Evolutionary conservation across 306 rosid species (phyloP), one percentile per base, ranked within the genome.

Genomic region (Prunus padus): DNA sequence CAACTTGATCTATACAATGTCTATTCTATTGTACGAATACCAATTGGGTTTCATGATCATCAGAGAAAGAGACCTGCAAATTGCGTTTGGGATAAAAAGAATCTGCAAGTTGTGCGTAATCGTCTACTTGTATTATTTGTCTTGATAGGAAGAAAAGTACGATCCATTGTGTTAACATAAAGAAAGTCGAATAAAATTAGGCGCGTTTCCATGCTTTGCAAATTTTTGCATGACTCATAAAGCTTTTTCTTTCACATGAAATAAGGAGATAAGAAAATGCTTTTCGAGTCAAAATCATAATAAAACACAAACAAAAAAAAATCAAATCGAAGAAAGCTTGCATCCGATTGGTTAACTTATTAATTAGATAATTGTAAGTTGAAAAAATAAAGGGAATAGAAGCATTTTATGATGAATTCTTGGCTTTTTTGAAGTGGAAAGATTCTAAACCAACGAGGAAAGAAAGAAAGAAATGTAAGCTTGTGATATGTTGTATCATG

Each of bases 381-480:
- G 11, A 15, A n/a, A 42, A 33, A 50, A 64, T 18, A 11, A 23
- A 49, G 73, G 56, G 57, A 74, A n/a, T 59, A 26, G 33, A 73
- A 73, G 45, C 65, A 31, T 66, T 46, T 23, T 47, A 31, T 0
- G 57, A 72, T 47, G 19, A 15, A 19, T 65, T 67, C 11, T 77
- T 12, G 25, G 19, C 26, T 1, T 54, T 69, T 73, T 74, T 62
- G 46, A 65, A 50, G 60, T 56, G 31, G 65, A 42, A 66, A 55
- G 77, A 83, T 78, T 70, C 83, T 46, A 69, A 79, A 71, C 86
- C 75, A 61, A 50, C 67, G 18, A 20, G 23, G 49, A 56, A 33
- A 33, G 55, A 49, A 33, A 33, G 55, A 49, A 69, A 70, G 72
- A 46, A 69, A 49, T 30, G 57, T 20, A 28, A 23, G 83, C 37